Evolutionary conservation across 257 asterid species (phyloP), one percentile per base, ranked within the genome.

Genomic region (Plectranthus barbatus): DNA sequence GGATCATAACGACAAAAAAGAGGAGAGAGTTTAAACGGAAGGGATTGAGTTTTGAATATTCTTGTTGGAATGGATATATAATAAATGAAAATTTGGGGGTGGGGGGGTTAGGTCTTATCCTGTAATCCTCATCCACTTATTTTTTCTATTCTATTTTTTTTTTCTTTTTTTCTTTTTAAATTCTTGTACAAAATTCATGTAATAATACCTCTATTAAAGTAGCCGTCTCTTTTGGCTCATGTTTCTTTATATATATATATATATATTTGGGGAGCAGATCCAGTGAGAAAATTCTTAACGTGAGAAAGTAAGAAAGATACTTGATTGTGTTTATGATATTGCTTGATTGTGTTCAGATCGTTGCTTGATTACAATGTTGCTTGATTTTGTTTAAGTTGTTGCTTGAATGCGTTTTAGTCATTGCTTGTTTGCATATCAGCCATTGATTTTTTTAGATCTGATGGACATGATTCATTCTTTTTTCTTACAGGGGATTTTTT

Each of bases 101-200:
- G 48, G 29, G 55, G 23, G 9, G 50, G 78, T 75, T 77, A 60
- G 93, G 88, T 79, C 95, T 87, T 87, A 87, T 84, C 95, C 81
- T 71, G 56, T 64, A 74, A 66, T 72, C 59, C 72, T 77, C 79
- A 69, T 82, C 90, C 83, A 76, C 74, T 69, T 61, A 72, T 47
- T 73, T 54, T 2, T 68, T 73, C 64, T 73, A 65, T 65, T 48
- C 72, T 41, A n/a, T n/a, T n/a, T n/a, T n/a, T n/a, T n/a, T n/a
- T n/a, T n/a, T n/a, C n/a, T n/a, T 47, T 73, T 54, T 2, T 68
- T 73, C 64, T 73, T 62, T 65, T 48, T 74, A 34, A n/a, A 15
- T 37, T 26, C 39, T 56, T 56, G 50, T 57, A 64, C 67, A 55
- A 26, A 56, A 47, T 47, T 48, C 14, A 57, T 15, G 37, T n/a